These are phyloP conservation scores for Conticribra weissflogii DNA, from an alignment of 108 stramenopile species.

Conservation along the genomic window DNA sequence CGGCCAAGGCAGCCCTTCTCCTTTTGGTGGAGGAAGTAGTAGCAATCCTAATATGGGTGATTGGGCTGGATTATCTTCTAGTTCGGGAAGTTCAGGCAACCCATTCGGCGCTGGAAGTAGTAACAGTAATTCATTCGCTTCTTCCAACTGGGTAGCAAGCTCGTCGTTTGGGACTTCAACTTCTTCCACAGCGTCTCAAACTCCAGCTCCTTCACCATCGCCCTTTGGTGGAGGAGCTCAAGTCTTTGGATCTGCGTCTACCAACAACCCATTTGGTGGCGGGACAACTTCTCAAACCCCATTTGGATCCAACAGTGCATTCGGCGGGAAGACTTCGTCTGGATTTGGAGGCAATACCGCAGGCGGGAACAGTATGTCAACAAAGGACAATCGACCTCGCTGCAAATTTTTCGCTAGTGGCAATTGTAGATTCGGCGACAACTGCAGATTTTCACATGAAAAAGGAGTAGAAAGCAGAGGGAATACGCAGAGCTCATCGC, in stretches of 20 bases:
- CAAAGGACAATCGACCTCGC: constrained; percentile 40
- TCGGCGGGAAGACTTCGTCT: constrained; percentile 18
- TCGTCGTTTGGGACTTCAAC: constrained; percentile 1
- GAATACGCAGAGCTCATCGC: background rate
- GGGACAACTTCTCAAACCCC: constrained; percentile 3
- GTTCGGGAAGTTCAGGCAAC: constrained; percentile 15
- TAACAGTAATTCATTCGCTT: constrained; percentile 4
- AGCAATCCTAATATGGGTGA: constrained; percentile 24
- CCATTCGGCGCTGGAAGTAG: background rate
- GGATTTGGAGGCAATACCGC: constrained; percentile 32
- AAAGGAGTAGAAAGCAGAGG: constrained; percentile 5
- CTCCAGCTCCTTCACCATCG: constrained; percentile 2
- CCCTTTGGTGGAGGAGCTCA: constrained; percentile 5
- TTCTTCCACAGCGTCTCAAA: constrained; percentile 1
- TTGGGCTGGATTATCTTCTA: background rate
- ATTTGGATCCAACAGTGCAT: constrained; percentile 28
- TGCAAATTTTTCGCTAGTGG: constrained; percentile 84
- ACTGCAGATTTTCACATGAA: constrained; percentile 81
- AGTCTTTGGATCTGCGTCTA: background rate
- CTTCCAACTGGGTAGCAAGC: constrained; percentile 11
- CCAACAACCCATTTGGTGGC: constrained; percentile 29
- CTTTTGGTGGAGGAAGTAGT: constrained; percentile 24
- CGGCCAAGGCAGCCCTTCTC: constrained; percentile 12
- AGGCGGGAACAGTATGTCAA: constrained; percentile 24
- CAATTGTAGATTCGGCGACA: constrained; percentile 66